phyloP scores from a whole-genome alignment of 2,329 filamentous ascomycete genomes.

The Epichloe festucae region DNA sequence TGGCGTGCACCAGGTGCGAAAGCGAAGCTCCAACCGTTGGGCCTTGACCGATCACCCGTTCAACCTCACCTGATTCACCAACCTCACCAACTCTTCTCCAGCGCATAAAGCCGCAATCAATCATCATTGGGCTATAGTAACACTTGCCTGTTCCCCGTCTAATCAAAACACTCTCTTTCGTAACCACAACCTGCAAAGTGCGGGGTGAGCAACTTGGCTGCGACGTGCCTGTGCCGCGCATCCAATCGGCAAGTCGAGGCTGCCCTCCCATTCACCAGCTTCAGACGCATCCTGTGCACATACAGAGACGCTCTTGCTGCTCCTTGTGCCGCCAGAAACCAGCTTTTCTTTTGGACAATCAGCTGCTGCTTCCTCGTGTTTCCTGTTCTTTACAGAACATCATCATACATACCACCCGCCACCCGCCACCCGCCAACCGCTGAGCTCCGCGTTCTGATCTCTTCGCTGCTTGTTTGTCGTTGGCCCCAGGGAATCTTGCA shows the following conservation, averaged over 20 bases:
- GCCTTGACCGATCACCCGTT: background rate
- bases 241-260: constrained; percentile 17
- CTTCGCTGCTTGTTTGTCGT: background rate
- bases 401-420: background rate
- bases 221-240: constrained; percentile 7
- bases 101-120: constrained; percentile 1
- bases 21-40: background rate
- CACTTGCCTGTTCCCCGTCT: background rate
- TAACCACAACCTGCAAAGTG: constrained; percentile 8
- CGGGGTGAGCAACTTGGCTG: constrained; percentile 12
- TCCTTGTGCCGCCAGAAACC: background rate
- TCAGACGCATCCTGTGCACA: background rate
- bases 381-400: background rate
- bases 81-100: background rate
- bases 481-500: background rate
- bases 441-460: background rate
- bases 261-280: constrained; percentile 16
- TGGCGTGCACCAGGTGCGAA: background rate
- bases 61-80: background rate
- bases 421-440: background rate
- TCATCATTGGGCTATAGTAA: constrained; percentile 6
- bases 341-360: background rate
- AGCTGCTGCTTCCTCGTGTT: background rate
- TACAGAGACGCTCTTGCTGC: background rate
- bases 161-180: background rate